Conservation (phyloP, 257 asterid genomes). For the Cruciata laevipes region DNA sequence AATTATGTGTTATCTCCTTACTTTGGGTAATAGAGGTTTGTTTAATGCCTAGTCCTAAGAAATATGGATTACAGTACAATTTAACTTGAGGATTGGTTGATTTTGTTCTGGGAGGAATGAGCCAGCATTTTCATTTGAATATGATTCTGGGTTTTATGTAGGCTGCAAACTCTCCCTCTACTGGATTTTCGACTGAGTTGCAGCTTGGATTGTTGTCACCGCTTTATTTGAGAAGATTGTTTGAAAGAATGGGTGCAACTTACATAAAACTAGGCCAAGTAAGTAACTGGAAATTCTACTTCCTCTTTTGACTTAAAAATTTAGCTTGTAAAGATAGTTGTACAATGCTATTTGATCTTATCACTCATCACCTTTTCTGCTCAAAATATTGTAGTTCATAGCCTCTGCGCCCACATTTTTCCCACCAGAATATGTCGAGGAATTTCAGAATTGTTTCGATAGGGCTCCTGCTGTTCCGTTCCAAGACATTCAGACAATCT, state of each 20-base stretch:
- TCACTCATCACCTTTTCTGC: slow-evolving; percentile 17
- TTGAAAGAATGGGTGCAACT: slow-evolving; percentile 97
- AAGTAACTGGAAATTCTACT: slow-evolving; percentile 16
- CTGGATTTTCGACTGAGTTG: slow-evolving; percentile 55
- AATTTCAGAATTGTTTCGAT: slow-evolving; percentile 93
- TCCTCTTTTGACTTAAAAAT: not conserved
- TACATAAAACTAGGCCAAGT: slow-evolving; percentile 95
- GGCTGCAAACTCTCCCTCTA: slow-evolving; percentile 57
- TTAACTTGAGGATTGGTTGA: not conserved
- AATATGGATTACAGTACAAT: not conserved
- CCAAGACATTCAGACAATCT: slow-evolving; percentile 63
- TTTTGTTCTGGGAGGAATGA: not conserved
- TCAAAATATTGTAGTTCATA: slow-evolving; percentile 52
- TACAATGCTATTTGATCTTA: not conserved
- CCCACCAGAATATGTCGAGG: slow-evolving; percentile 91
- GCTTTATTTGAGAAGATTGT: slow-evolving; percentile 73
- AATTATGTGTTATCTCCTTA: not conserved
- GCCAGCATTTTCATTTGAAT: not conserved
- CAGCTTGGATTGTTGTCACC: slow-evolving; percentile 95
- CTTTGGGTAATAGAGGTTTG: not conserved
- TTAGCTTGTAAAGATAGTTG: not conserved
- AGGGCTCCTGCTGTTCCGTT: slow-evolving; percentile 82
- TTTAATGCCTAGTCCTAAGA: not conserved
- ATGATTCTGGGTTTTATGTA: slow-evolving; percentile 27
- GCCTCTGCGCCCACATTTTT: slow-evolving; percentile 96